Base-by-base conservation (phyloP, 176 grass and related monocot species). In the Eremochloa ophiuroides region DNA sequence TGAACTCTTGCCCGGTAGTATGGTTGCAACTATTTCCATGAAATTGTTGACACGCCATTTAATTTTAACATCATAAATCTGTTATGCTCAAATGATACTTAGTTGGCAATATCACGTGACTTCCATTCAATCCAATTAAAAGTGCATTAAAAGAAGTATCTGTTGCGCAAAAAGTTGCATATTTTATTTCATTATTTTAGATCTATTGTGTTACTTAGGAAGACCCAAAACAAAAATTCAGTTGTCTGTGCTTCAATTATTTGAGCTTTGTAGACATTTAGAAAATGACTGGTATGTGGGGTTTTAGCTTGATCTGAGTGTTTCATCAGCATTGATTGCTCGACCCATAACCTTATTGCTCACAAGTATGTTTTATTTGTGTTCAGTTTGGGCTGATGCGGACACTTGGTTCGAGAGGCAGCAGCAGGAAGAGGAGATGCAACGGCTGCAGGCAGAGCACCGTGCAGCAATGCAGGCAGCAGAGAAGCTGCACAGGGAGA, bases 341-440 rank as follows among this genome's bases (percentile, higher is more conserved):
- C 1, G 8, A 66, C 30, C 2, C 71, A 25, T 79, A 14, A 40
- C 20, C 9, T 22, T 75, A n/a, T 69, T 50, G 9, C 76, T 84
- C 23, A 88, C 81, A 42, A 22, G 15, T 56, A 46, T 42, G 51
- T 81, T 79, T 58, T 81, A 9, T 82, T 17, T 71, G 26, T 56
- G 4, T 86, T 47, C 74, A 95, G 96, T 99, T 82, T 99, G 96
- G 96, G 96, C 87, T 3, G 96, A 99, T 80, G 96, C 96, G 6
- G 96, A 99, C 85, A 99, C 96, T 11, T 99, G 96, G 96, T 99
- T 99, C 16, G 96, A 99, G 74, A 95, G 96, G 90, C 93, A 99
- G 79, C 96, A 99, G 58, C 93, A 99, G 41, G 96, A 99, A 88
- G 96, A 99, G 82, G 96, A 99, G 80, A 95, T 99, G 96, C 79